Evolutionary conservation across 208 protist species (phyloP), one percentile per base, ranked within the genome.

Genomic region (Trypanosoma mega): DNA sequence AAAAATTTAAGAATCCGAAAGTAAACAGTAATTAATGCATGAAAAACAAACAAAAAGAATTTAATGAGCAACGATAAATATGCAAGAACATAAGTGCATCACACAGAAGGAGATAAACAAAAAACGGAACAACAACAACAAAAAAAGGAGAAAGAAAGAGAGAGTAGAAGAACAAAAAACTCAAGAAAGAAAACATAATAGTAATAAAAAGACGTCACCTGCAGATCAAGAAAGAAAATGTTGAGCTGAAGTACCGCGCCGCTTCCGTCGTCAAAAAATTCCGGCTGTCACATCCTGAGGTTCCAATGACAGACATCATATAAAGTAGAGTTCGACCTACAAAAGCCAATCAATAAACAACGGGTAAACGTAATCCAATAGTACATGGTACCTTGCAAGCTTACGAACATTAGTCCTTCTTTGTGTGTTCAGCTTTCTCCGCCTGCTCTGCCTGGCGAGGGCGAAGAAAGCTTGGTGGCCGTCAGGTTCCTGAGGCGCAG

Each of bases 221-320:
- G 12, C 6, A 39, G 12, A 39, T 39, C 6, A 39, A 39, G 6
- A 39, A 39, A 39, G 12, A 39, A 39, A 39, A 12, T 12, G 34
- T 39, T 16, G 12, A 39, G 34, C 8, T 12, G 34, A 39, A 39
- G 12, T 12, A 6, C 8, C 34, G 34, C 34, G 12, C 34, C 6
- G 12, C 6, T 16, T 16, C 34, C 34, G 29, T 50, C 30, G 23
- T 61, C 12, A 29, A n/a, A 52, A 79, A 59, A 71, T 31, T 80
- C 74, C 34, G 47, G 47, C 43, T 57, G 50, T 21, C 67, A 69
- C 58, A 68, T 80, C 74, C 74, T 68, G 29, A 41, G 74, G 74
- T 80, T 80, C 74, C 74, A 80, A 70, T 69, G 67, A 36, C 29
- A 54, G 43, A 39, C 63, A 59, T 80, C 74, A 80, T 80, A 72